Percentiles rank a stretch among this genome's conserved stretches.
Conservation (phyloP, 371 early-diverging fungal species). For the Blastocladiella emersonii region DNA sequence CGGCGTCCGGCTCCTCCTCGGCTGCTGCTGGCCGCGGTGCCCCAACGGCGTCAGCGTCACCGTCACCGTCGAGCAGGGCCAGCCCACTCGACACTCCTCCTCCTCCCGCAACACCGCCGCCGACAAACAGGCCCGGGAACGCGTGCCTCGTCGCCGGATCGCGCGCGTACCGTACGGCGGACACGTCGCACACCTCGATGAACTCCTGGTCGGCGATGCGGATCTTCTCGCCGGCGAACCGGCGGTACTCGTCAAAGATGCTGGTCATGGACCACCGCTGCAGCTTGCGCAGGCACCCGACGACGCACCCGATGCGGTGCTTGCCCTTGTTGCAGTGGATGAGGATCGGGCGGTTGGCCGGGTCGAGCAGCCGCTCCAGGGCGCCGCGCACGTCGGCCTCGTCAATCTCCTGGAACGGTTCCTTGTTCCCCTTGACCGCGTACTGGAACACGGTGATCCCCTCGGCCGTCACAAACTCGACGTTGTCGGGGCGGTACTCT, state of each 20-base stretch:
- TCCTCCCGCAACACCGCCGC: too few relatives aligned
- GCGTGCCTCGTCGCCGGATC: too few relatives aligned
- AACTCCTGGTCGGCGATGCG: constrained; percentile 78
- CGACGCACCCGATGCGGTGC: constrained; percentile 84
- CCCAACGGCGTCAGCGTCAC: too few relatives aligned
- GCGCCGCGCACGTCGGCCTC: constrained; percentile 58
- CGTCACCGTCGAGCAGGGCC: too few relatives aligned
- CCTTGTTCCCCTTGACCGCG: constrained; percentile 77
- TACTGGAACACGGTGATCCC: constrained; percentile 61
- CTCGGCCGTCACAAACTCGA: constrained; percentile 54
- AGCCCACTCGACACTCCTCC: too few relatives aligned
- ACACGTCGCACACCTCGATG: neutral
- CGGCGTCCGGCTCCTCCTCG: too few relatives aligned
- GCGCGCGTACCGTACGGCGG: too few relatives aligned
- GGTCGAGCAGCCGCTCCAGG: constrained; percentile 21
- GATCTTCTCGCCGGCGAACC: constrained; percentile 82
- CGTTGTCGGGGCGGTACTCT: constrained; percentile 64
- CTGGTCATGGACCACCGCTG: constrained; percentile 89
- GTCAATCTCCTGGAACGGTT: constrained; percentile 83
- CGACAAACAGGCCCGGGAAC: too few relatives aligned
- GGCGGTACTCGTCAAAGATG: constrained; percentile 87
- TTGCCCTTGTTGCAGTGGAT: constrained; percentile 91
- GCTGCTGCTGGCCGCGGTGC: too few relatives aligned
- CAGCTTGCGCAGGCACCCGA: constrained; percentile 82
- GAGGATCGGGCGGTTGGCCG: constrained; percentile 34